Evolutionary conservation across 257 asterid species (phyloP), one percentile per base, ranked within the genome.

Genomic region (Rehmannia glutinosa): DNA sequence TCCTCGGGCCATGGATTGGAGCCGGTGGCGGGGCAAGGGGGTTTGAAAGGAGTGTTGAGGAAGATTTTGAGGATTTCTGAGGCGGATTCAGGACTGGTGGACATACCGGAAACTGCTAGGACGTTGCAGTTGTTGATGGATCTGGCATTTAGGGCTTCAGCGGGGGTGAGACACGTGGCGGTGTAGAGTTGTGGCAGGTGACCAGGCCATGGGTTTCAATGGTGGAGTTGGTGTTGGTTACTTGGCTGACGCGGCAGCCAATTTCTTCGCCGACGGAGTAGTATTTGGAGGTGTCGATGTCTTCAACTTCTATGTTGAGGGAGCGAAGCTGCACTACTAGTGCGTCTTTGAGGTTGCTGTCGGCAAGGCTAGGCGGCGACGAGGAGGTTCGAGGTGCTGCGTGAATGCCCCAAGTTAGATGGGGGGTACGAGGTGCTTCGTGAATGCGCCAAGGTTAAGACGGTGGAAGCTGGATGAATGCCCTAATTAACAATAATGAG

Each of bases 131-230:
- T 80, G 69, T 74, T 87, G 78, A 87, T 87, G 12, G 95, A 85
- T 3, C 92, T 70, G 8, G 92, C 75, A 52, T 87, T 87, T 8
- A 46, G 57, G 4, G 85, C 90, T 3, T 87, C 92, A 7, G 20
- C 86, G 0, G 82, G 61, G 56, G 76, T 81, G 68, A 87, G 82
- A 61, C n/a, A n/a, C n/a, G n/a, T n/a, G 30, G 90, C 85, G n/a
- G 95, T 87, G 69, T 83, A 87, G 0, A 83, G 27, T 92, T 87
- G 10, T 92, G 92, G 64, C 92, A 87, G 2, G 88, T 85, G 35
- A 87, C 73, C 3, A 85, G 82, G 35, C 92, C 95, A 1, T 85
- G 88, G 16, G 69, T 79, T 23, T 84, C 87, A 19, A 62, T 39
- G 1, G 78, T 8, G 8, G 81, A 51, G 41, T 81, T 57, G 16